A percentile compares a stretch with the other conserved stretches of the same genome.
phyloP scores from a whole-genome alignment of 2,329 filamentous ascomycete genomes.

The Fusarium tupiense region DNA sequence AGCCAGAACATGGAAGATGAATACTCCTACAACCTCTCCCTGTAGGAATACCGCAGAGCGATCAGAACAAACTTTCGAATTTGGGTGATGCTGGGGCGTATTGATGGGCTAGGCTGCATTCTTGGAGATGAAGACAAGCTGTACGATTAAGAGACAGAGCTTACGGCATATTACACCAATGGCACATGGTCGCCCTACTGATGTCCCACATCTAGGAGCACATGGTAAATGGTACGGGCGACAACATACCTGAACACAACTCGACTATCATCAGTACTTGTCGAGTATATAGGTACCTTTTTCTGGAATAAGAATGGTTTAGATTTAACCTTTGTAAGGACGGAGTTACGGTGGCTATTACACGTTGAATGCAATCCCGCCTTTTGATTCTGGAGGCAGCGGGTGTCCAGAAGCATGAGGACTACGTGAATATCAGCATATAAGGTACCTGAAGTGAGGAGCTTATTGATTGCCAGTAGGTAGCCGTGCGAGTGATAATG shows the following conservation, averaged over 20 bases:
- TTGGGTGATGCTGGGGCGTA: conserved; percentile 3
- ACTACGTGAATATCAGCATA: not conserved
- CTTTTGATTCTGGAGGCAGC: not conserved
- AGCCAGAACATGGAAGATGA: conserved; percentile 80
- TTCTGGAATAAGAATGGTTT: conserved; percentile 10
- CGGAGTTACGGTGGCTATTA: conserved; percentile 3
- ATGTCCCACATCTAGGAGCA: not conserved
- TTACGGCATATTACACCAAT: not conserved
- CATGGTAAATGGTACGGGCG: not conserved
- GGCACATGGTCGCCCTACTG: conserved; percentile 2
- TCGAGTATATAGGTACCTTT: not conserved
- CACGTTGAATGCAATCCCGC: not conserved
- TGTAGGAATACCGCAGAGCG: conserved; percentile 51
- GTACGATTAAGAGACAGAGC: conserved; percentile 29
- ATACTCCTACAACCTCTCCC: conserved; percentile 73
- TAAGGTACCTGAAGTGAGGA: not conserved
- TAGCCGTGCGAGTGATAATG: not conserved
- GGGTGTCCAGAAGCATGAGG: not conserved
- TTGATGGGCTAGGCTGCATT: conserved; percentile 5
- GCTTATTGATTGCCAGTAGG: not conserved
- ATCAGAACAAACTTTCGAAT: not conserved
- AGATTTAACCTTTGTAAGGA: conserved; percentile 17
- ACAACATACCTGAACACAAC: not conserved
- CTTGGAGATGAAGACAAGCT: conserved; percentile 3
- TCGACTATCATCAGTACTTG: not conserved